These are phyloP conservation scores for Kwoniella pini DNA, from an alignment of 768 basidiomycete genomes.

Conservation along the genomic window DNA sequence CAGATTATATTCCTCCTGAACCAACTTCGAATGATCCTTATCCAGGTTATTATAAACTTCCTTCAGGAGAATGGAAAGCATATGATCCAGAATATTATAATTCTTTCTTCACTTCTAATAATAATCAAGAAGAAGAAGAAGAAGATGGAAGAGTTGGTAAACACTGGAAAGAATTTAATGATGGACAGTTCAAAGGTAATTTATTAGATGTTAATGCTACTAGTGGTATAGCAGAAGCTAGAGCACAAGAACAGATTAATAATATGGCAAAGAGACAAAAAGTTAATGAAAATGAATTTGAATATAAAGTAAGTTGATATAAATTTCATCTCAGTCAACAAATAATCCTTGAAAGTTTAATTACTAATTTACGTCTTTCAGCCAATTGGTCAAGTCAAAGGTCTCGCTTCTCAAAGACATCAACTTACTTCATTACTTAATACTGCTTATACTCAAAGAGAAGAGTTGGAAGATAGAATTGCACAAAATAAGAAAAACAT, in stretches of 20 bases:
- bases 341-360: too few species aligned
- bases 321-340: not conserved
- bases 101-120: conserved; percentile 38
- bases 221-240: conserved; percentile 36
- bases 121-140: conserved; percentile 1
- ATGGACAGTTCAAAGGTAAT: conserved; percentile 23
- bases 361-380: conserved; percentile 11
- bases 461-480: conserved; percentile 43
- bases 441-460: conserved; percentile 47
- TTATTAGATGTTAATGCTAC: conserved; percentile 40
- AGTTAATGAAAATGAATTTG: conserved; percentile 30
- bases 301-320: conserved; percentile 46
- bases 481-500: conserved; percentile 39
- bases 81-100: conserved; percentile 50
- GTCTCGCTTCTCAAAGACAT: conserved; percentile 51
- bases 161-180: conserved; percentile 45
- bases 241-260: conserved; percentile 32
- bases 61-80: conserved; percentile 46
- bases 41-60: conserved; percentile 53
- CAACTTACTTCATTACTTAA: conserved; percentile 50
- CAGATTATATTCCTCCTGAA: conserved; percentile 45
- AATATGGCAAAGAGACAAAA: conserved; percentile 31
- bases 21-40: conserved; percentile 47
- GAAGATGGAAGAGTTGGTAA: conserved; percentile 46
- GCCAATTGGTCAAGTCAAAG: conserved; percentile 49